These are phyloP conservation scores for Adenanthera pavonina DNA, from an alignment of 306 rosid genomes.

Conservation along the genomic window DNA sequence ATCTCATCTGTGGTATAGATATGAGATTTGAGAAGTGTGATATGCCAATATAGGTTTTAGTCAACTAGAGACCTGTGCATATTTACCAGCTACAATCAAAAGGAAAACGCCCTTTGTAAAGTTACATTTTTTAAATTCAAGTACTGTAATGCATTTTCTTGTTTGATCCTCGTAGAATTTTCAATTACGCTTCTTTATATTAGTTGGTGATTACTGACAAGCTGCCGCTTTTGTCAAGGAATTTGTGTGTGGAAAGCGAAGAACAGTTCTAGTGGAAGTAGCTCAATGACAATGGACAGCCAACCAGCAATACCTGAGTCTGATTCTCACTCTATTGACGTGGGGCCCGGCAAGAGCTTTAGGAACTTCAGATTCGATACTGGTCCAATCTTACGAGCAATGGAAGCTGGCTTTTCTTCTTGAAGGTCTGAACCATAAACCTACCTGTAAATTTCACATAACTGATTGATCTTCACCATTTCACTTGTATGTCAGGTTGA, in stretches of 20 bases:
- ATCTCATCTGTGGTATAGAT: neutral
- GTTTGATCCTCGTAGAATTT: slow-evolving; percentile 21
- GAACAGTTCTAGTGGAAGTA: slow-evolving; percentile 65
- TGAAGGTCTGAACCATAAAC: slow-evolving; percentile 38
- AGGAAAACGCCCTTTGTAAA: neutral
- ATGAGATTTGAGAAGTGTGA: slow-evolving; percentile 13
- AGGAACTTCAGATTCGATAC: slow-evolving; percentile 78
- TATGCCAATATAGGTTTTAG: neutral
- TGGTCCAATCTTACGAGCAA: slow-evolving; percentile 67
- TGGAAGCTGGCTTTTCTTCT: slow-evolving; percentile 71
- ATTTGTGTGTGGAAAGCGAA: slow-evolving; percentile 84
- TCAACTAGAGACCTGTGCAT: neutral
- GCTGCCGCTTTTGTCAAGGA: slow-evolving; percentile 54
- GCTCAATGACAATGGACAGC: slow-evolving; percentile 55
- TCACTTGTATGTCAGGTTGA: slow-evolving; percentile 31
- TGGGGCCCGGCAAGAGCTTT: slow-evolving; percentile 71
- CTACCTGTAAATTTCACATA: slow-evolving; percentile 49
- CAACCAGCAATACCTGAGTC: slow-evolving; percentile 64
- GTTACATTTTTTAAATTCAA: slow-evolving; percentile 14
- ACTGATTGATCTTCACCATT: slow-evolving; percentile 37
- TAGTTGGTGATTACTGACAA: slow-evolving; percentile 31
- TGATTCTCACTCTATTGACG: slow-evolving; percentile 48
- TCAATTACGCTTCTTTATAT: neutral
- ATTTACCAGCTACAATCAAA: neutral
- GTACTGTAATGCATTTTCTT: slow-evolving; percentile 18